These are phyloP conservation scores for Neoconidiobolus thromboides DNA, from an alignment of 371 early-diverging fungal genomes.

Conservation along the genomic window DNA sequence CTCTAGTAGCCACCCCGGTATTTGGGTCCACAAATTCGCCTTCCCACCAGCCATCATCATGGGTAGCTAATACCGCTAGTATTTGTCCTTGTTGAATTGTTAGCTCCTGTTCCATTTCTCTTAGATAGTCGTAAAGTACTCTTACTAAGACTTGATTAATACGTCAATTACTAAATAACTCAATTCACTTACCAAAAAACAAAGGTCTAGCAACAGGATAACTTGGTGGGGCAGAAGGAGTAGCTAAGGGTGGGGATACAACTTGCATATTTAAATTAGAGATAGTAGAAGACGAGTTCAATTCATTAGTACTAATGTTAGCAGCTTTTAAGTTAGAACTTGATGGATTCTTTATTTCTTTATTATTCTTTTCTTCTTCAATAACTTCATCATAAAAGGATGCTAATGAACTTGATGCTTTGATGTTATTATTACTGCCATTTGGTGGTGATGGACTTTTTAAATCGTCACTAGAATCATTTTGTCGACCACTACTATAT, in stretches of 20 bases:
- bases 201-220: not conserved
- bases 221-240: not conserved
- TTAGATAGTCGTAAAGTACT: constrained; percentile 55
- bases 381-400: constrained; percentile 1
- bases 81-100: constrained; percentile 45
- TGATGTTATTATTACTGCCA: too few relatives aligned
- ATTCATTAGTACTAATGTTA: too few relatives aligned
- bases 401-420: not conserved
- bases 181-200: not conserved
- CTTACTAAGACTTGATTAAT: constrained; percentile 25
- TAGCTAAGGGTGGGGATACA: not conserved
- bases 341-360: not conserved
- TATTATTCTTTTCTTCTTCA: not conserved
- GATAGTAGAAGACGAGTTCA: too few relatives aligned
- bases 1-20: constrained; percentile 11
- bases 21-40: constrained; percentile 28
- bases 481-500: too few relatives aligned
- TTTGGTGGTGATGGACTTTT: too few relatives aligned
- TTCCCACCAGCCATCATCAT: constrained; percentile 47
- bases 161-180: not conserved
- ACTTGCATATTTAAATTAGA: not conserved
- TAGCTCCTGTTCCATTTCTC: constrained; percentile 55
- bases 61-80: constrained; percentile 38
- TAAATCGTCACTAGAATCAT: too few relatives aligned
- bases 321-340: too few relatives aligned